Base-by-base conservation (phyloP, 73 alveolate genomes). In the Symbiodinium natans region DNA sequence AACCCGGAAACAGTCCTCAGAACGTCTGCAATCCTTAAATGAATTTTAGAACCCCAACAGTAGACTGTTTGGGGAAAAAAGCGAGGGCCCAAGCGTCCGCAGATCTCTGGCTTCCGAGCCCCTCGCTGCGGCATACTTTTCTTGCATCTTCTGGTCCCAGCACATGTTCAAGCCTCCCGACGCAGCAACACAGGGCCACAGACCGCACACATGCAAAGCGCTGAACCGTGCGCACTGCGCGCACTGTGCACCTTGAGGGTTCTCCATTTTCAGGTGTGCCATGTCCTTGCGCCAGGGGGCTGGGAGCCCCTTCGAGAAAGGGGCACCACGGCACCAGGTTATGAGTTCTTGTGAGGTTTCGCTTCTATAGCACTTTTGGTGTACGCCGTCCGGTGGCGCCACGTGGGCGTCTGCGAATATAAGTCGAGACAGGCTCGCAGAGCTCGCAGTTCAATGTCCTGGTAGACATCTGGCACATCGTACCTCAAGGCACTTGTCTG, bases 131-230 rank as follows among this genome's bases (percentile, higher is more conserved):
- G 85, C 63, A 29, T 63, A 88, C 95, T 88, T 88, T 80, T 86
- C 74, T 86, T 88, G 95, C 95, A 88, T 88, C 95, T 63, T 56
- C 43, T 41, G 85, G 73, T 88, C 95, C 95, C 95, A 88, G 46
- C 95, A 88, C 21, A 63, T 27, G 73, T 88, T 88, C 73, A 88
- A 68, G 71, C 95, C 95, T 88, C 17, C 75, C 75, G 75, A 29
- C 23, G 83, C 17, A 31, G 40, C 38, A 38, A 29, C 75, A 2
- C 0, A 56, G 17, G 13, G 29, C 13, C 74, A 15, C 48, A n/a
- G 33, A 19, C 38, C n/a, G 39, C 17, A 27, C 83, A 71, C 1
- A 17, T 0, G 17, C 36, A 13, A 31, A 71, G 1, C 59, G 59
- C 59, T 46, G 59, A 46, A 13, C 21, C 59, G 59, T 19, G 9